Evolutionary conservation across 306 rosid species (phyloP).

Genomic region (Myrica gale): DNA sequence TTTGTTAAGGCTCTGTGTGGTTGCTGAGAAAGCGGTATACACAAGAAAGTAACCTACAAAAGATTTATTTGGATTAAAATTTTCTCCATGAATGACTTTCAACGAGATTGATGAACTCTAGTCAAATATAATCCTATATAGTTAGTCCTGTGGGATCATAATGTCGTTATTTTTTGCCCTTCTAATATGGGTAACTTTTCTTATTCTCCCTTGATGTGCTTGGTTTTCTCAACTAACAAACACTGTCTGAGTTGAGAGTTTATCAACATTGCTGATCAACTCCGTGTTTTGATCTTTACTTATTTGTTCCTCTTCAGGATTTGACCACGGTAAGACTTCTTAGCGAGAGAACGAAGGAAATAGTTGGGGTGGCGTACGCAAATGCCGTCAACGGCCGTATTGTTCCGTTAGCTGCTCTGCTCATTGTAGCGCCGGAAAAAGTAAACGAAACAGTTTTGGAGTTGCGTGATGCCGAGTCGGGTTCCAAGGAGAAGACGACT

Average conservation of each 20-base stretch:
- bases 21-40: conserved; percentile 11
- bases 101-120: neutral
- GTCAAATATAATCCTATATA: neutral
- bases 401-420: conserved; percentile 37
- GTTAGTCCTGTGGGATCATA: too few species aligned
- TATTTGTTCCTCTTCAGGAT: conserved; percentile 22
- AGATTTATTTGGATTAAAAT: neutral
- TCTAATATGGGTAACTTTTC: neutral
- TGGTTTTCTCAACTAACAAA: neutral
- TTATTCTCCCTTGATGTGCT: neutral
- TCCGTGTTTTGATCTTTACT: neutral
- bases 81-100: neutral
- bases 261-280: neutral
- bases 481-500: conserved; percentile 33
- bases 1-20: conserved; percentile 8
- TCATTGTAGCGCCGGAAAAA: conserved; percentile 32
- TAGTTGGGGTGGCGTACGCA: conserved; percentile 34
- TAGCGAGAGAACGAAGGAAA: conserved; percentile 39
- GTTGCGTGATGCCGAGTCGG: conserved; percentile 23
- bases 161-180: neutral
- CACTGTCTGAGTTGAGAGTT: neutral
- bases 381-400: conserved; percentile 35
- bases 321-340: conserved; percentile 35
- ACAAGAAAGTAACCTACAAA: neutral
- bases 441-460: conserved; percentile 25